phyloP scores from a whole-genome alignment of 257 asterid species.

The Solanum sejunctum region DNA sequence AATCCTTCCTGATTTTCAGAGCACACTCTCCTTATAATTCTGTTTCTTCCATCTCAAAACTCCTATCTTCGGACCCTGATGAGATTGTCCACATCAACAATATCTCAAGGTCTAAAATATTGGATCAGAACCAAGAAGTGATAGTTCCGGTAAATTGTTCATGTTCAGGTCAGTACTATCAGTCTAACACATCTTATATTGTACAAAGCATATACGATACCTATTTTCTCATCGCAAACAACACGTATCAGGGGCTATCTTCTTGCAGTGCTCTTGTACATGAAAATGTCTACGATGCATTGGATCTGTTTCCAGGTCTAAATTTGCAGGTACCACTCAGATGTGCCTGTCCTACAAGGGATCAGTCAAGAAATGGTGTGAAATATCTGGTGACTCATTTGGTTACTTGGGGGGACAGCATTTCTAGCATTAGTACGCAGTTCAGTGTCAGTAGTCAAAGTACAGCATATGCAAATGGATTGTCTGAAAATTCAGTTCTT shows the following conservation, averaged over 20 bases:
- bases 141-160: slow-evolving; percentile 45
- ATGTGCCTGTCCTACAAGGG: slow-evolving; percentile 55
- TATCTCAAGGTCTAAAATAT: slow-evolving; percentile 16
- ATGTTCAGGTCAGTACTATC: slow-evolving; percentile 46
- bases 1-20: slow-evolving; percentile 36
- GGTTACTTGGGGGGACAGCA: slow-evolving; percentile 21
- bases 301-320: slow-evolving; percentile 10
- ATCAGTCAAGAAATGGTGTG: slow-evolving; percentile 27
- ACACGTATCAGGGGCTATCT: slow-evolving; percentile 39
- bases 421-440: slow-evolving; percentile 17
- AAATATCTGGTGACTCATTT: slow-evolving; percentile 40
- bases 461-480: slow-evolving; percentile 40
- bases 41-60: slow-evolving; percentile 33
- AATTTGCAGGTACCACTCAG: slow-evolving; percentile 43
- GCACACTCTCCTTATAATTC: slow-evolving; percentile 24
- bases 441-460: slow-evolving; percentile 25
- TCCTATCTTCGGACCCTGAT: slow-evolving; percentile 28
- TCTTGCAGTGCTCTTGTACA: slow-evolving; percentile 39
- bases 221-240: slow-evolving; percentile 34
- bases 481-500: slow-evolving; percentile 16
- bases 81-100: slow-evolving; percentile 32
- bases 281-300: slow-evolving; percentile 16
- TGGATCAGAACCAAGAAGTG: slow-evolving; percentile 26
- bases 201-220: background rate
- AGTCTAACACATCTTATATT: slow-evolving; percentile 41